Evolutionary conservation across 2,329 filamentous ascomycete species (phyloP), one percentile per base, ranked within the genome.

Genomic region (Alternaria burnsii): DNA sequence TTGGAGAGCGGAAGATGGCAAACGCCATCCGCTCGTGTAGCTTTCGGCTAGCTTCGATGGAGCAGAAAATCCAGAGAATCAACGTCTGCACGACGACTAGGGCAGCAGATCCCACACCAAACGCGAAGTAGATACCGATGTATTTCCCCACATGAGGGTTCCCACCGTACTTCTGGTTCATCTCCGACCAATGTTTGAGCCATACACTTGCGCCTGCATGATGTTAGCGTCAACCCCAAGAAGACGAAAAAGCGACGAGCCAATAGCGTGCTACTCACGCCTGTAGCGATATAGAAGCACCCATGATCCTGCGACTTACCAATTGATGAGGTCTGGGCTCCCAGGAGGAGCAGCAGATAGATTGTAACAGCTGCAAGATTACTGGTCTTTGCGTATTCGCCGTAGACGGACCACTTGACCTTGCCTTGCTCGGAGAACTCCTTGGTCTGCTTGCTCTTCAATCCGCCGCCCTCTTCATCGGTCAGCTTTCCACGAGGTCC

Each of bases 1-100:
- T 99, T 55, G 95, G 96, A 38, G 93, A 96, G 68, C 95, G 88
- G 85, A 99, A 99, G 71, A 98, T 97, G 18, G 95, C 93, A 72
- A 91, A 95, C 43, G 94, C 94, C 95, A 99, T 98, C 66, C 92
- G 87, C 81, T 98, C 95, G 77, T 99, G 95, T 58, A 99, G 85
- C 82, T 98, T 99, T 64, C 95, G 88, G 20, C 94, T 97, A 52
- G 95, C 95, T 87, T 99, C 95, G 65, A 99, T 99, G 5, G 95
- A 98, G 82, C 96, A 99, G 82, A 99, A 98, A 68, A 99, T 98
- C 95, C 95, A 99, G 28, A 99, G 84, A 66, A 99, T 93, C 69
- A 99, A 82, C 6, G 94, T 98, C 80, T 98, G 95, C 30, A 96
- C 75, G 42, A 98, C 93, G 3, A 96, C 94, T 65, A 99, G 84